Evolutionary conservation across 2,329 filamentous ascomycete genomes (phyloP).

Genomic region (Epichloe brachyelytri): DNA sequence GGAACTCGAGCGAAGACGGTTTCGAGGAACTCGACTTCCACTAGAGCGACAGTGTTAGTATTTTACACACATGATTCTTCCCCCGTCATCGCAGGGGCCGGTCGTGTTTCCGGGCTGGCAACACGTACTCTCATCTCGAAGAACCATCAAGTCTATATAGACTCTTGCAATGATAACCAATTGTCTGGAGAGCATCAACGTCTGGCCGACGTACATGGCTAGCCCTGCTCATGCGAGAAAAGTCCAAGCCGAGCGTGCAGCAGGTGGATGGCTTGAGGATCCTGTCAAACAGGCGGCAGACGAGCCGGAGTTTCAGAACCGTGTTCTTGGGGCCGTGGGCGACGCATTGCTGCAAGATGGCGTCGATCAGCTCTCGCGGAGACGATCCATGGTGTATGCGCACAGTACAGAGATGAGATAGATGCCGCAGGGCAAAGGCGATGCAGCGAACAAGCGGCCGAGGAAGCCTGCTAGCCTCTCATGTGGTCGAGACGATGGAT

Average conservation of each 20-base stretch:
- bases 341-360: conserved; percentile 31
- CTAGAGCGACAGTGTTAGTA: conserved; percentile 17
- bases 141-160: conserved; percentile 39
- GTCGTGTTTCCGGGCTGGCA: neutral
- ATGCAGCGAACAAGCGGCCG: neutral
- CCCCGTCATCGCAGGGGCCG: neutral
- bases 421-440: neutral
- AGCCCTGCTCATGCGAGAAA: conserved; percentile 30
- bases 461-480: neutral
- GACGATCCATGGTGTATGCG: conserved; percentile 25
- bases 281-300: conserved; percentile 35
- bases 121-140: conserved; percentile 36
- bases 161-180: conserved; percentile 34
- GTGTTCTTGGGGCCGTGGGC: conserved; percentile 29
- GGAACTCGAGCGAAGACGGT: conserved; percentile 32
- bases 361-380: conserved; percentile 34
- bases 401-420: neutral
- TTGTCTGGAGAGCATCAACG: conserved; percentile 29
- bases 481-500: neutral
- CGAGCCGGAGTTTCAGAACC: conserved; percentile 31
- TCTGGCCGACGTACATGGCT: conserved; percentile 21
- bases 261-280: conserved; percentile 32
- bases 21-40: conserved; percentile 35
- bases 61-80: neutral
- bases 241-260: conserved; percentile 36